phyloP scores from a whole-genome alignment of 1,284 basidiomycete species.

The Ustilago hordei region DNA sequence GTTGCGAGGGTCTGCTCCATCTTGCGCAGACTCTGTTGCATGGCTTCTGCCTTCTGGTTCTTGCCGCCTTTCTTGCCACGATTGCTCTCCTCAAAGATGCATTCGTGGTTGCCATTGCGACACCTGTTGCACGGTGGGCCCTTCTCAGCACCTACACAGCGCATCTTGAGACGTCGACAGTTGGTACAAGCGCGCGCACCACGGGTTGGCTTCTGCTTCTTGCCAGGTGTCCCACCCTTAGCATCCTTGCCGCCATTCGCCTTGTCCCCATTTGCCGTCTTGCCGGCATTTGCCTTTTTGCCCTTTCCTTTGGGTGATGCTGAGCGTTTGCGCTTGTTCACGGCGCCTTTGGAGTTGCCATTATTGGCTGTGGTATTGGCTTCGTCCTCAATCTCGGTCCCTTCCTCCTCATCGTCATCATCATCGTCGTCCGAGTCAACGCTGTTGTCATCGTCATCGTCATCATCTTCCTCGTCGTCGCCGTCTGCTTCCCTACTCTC shows the following conservation, averaged over 20 bases:
- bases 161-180: conserved; percentile 97
- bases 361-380: conserved; percentile 36
- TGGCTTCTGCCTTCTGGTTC: conserved; percentile 62
- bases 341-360: conserved; percentile 1
- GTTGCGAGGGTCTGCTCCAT: conserved; percentile 66
- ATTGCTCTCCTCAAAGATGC: conserved; percentile 68
- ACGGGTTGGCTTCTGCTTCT: conserved; percentile 67
- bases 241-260: conserved; percentile 21
- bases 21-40: conserved; percentile 66
- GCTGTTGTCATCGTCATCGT: conserved; percentile 31
- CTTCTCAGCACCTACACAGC: conserved; percentile 91
- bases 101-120: conserved; percentile 63
- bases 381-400: conserved; percentile 29
- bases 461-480: conserved; percentile 38
- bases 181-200: conserved; percentile 85
- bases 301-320: conserved; percentile 25
- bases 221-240: conserved; percentile 29
- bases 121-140: conserved; percentile 86
- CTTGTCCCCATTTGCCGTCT: conserved; percentile 19
- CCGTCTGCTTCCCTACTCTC: conserved; percentile 25
- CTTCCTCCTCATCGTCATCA: conserved; percentile 35
- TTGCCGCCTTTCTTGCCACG: conserved; percentile 68
- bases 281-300: conserved; percentile 31
- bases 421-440: conserved; percentile 46
- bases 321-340: conserved; percentile 11